Evolutionary conservation across 2,329 filamentous ascomycete genomes (phyloP), one percentile per base, ranked within the genome.

Genomic region (Scedosporium minutisporum): DNA sequence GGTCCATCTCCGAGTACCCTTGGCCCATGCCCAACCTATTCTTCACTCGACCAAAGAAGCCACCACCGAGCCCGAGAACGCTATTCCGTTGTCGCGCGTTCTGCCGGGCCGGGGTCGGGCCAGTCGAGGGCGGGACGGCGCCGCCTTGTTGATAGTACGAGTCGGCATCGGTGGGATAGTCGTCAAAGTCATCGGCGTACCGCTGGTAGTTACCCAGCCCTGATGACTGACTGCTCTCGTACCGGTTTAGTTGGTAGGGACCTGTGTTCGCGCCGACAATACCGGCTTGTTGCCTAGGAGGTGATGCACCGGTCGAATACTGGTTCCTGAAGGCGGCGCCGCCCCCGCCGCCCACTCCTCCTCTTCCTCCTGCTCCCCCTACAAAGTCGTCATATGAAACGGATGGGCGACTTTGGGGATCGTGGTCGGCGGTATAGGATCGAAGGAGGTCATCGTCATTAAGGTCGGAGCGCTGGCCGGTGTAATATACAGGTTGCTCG

Each of bases 321-420:
- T 55, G 60, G 48, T 51, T 23, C 33, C 59, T 18, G 60, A 61
- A 55, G 44, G 33, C 21, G 58, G 64, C 3, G 64, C 63, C 62
- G 61, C 63, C 64, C 48, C 65, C 65, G 46, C 67, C 64, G 38
- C 63, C 65, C 69, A 72, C 64, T 65, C 71, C 60, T 69, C 71
- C 64, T 64, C 80, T 77, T 65, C 79, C 80, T 66, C 79, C 78
- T 38, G 33, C 33, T 59, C 80, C 86, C 66, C 93, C 93, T 65
- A 97, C 88, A 73, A 97, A 97, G 70, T 95, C 89, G 80, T 97
- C 93, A 76, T 97, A 97, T 64, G 92, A 96, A 61, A 93, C 87
- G 27, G 93, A 97, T 61, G 92, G 90, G 67, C 93, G 89, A 63
- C 86, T 68, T 65, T 84, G 83, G 57, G 82, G 78, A 68, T 82